Conservation (phyloP, 306 rosid species). For the Albizia julibrissin region DNA sequence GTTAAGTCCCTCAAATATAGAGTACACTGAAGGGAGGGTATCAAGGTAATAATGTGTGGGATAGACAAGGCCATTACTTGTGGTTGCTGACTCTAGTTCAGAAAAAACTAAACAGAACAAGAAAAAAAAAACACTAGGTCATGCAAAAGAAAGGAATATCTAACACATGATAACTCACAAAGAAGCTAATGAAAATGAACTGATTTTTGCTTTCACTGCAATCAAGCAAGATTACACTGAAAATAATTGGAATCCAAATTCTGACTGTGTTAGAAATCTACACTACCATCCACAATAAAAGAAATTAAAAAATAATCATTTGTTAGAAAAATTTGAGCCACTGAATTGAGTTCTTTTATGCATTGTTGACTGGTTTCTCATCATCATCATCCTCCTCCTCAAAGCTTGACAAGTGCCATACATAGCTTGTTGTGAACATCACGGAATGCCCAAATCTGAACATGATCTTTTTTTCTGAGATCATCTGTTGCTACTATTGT, state of each 20-base stretch:
- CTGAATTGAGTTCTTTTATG: neutral
- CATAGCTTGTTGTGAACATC: neutral
- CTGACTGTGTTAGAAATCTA: neutral
- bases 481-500: neutral
- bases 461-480: neutral
- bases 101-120: too few species aligned
- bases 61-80: too few species aligned
- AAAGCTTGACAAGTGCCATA: neutral
- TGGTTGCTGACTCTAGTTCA: too few species aligned
- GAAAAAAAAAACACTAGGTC: too few species aligned
- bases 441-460: neutral
- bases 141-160: too few species aligned
- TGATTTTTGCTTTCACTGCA: neutral
- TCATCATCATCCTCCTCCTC: neutral
- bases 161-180: too few species aligned
- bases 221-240: neutral
- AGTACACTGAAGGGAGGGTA: too few species aligned
- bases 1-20: too few species aligned
- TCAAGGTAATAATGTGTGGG: too few species aligned
- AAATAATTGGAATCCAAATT: neutral
- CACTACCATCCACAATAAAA: neutral
- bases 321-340: neutral
- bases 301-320: too few species aligned
- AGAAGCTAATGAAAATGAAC: too few species aligned
- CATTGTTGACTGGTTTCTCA: neutral